Conservation (phyloP, 176 grass and related monocot species). For the Bonia amplexicaulis region DNA sequence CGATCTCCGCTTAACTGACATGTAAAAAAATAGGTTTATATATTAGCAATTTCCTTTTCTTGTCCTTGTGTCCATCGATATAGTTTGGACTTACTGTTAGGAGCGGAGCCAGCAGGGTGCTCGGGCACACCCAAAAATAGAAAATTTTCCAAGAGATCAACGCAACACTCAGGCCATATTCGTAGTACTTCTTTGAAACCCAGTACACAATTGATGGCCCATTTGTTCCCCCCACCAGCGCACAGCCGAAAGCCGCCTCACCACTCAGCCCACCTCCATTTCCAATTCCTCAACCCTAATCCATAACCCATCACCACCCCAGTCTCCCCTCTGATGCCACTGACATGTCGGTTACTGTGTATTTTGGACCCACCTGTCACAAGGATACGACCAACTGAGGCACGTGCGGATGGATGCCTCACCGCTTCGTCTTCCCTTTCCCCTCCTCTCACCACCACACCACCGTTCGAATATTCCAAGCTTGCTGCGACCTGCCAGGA, state of each 20-base stretch:
- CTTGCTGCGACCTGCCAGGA: conserved; percentile 11
- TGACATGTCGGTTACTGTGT: background rate
- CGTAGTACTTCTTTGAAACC: background rate
- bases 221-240: no score
- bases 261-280: no score
- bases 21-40: background rate
- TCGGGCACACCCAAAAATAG: background rate
- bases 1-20: no score
- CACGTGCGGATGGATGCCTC: background rate
- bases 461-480: conserved; percentile 26
- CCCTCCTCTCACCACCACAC: background rate
- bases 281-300: no score
- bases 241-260: no score
- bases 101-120: no score
- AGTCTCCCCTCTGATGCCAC: background rate
- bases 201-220: no score
- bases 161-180: no score
- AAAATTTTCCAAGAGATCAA: no score
- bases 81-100: background rate
- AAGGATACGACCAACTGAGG: rapidly evolving
- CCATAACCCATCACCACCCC: background rate
- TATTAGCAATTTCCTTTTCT: background rate
- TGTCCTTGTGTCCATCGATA: background rate
- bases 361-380: background rate
- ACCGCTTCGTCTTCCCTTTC: conserved; percentile 21